Evolutionary conservation across 768 basidiomycete species (phyloP), one percentile per base, ranked within the genome.

Genomic region (Leccinum disarticulatum): DNA sequence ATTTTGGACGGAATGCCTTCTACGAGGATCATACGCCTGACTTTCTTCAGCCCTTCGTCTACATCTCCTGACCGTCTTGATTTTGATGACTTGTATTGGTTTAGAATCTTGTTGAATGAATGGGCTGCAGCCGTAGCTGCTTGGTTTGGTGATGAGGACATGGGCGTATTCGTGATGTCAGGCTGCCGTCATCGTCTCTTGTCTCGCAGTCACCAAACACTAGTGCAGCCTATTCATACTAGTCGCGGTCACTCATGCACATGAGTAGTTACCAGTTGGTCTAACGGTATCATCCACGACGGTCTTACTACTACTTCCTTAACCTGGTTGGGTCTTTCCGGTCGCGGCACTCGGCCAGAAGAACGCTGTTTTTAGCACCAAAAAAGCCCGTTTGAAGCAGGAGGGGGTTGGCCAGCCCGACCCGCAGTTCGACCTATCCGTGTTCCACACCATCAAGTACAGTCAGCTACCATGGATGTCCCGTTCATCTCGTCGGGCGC

Each of bases 11-110:
- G 94, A 58, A 96, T 91, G 8, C 93, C 93, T 61, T 95, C 94
- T 22, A 93, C 91, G 33, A 97, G 83, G 50, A 97, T 94, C 77
- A 94, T 78, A 38, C 94, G 83, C 46, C 94, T 78, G 57, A 97
- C 77, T 74, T 92, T 91, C 77, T 90, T 93, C n/a, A 88, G 79
- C 22, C 85, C 86, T 72, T 95, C 94, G 41, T 92, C 88, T 28
- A 93, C 84, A 61, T 85, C 86, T 35, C 80, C 77, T 22, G 83
- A 77, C 15, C 83, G 79, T 57, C 86, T 82, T 58, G 86, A 81
- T 73, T 85, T 89, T 6, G 88, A 85, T 8, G 82, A 71, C 68
- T 85, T 90, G 57, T 89, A 81, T 62, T 87, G 87, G 64, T 82
- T 86, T 46, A 94, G 79, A 46, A 93, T 82, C 68, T 92, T 93